These are phyloP conservation scores for Phaeolepiota aurea DNA, from an alignment of 768 basidiomycete genomes.

Conservation along the genomic window DNA sequence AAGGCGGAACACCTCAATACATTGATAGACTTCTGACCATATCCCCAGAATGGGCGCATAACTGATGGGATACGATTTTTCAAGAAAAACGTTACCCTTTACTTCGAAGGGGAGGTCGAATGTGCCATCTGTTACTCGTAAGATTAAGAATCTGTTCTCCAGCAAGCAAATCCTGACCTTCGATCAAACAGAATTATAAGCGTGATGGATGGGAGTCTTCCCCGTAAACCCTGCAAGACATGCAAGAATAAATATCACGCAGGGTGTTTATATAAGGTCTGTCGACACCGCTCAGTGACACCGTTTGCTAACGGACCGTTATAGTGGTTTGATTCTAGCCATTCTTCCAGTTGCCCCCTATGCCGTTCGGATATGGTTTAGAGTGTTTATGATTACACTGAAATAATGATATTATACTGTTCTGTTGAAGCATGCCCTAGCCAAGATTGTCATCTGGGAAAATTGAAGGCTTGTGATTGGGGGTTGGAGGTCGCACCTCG, in stretches of 20 bases:
- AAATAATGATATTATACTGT: too few relatives aligned
- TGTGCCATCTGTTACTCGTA: conserved; percentile 97
- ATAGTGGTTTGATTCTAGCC: conserved; percentile 86
- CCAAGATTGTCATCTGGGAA: too few relatives aligned
- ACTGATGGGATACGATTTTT: conserved; percentile 83
- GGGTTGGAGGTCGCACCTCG: too few relatives aligned
- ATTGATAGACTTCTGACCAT: background rate
- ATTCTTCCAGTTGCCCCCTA: conserved; percentile 85
- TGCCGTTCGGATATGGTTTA: conserved; percentile 80
- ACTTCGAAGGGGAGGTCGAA: conserved; percentile 93
- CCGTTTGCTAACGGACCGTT: background rate
- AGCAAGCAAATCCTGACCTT: background rate
- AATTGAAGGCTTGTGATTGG: too few relatives aligned
- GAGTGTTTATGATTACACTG: too few relatives aligned
- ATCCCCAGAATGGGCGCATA: conserved; percentile 74
- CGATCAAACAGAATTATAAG: conserved; percentile 74
- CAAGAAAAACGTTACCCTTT: conserved; percentile 87
- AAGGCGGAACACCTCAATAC: conserved; percentile 13
- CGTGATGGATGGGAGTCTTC: conserved; percentile 79
- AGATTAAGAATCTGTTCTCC: conserved; percentile 16
- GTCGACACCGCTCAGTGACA: conserved; percentile 9
- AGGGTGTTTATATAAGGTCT: conserved; percentile 81
- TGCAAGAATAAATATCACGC: conserved; percentile 95
- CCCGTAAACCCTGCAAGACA: conserved; percentile 86
- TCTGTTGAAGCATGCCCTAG: too few relatives aligned